Percentiles rank a stretch among this genome's conserved stretches.
Evolutionary conservation across 495 filamentous ascomycete species (phyloP).

Genomic region (Lasiosphaeria miniovina): DNA sequence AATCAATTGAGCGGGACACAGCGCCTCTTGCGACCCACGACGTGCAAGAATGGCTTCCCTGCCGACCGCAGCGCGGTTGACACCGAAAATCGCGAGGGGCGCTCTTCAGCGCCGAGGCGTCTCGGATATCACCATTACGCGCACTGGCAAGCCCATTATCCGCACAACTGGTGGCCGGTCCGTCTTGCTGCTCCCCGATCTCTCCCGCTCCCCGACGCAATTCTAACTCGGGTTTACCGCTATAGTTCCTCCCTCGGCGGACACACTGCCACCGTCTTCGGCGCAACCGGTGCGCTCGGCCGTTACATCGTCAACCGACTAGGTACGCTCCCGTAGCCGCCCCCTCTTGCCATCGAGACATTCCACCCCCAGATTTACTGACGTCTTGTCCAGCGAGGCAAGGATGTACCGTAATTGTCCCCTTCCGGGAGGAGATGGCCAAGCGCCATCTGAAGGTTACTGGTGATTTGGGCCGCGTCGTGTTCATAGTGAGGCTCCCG

Average conservation of each 20-base stretch:
- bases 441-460: slow-evolving; percentile 95
- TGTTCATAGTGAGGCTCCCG: slow-evolving; percentile 64
- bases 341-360: slow-evolving; percentile 8
- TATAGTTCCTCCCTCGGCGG: slow-evolving; percentile 52
- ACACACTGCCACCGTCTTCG: slow-evolving; percentile 96
- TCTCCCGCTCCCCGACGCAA: slow-evolving; percentile 64
- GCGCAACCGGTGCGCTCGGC: slow-evolving; percentile 92
- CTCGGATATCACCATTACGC: slow-evolving; percentile 77
- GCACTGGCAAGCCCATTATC: slow-evolving; percentile 84
- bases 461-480: slow-evolving; percentile 85
- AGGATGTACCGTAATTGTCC: slow-evolving; percentile 90
- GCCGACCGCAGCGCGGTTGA: slow-evolving; percentile 47
- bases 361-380: slow-evolving; percentile 36
- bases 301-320: slow-evolving; percentile 96
- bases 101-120: slow-evolving; percentile 49
- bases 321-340: slow-evolving; percentile 52
- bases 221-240: slow-evolving; percentile 43
- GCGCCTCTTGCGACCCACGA: slow-evolving; percentile 34
- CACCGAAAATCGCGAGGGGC: slow-evolving; percentile 26
- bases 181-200: slow-evolving; percentile 30
- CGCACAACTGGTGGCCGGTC: slow-evolving; percentile 81
- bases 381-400: slow-evolving; percentile 61
- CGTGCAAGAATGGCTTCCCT: slow-evolving; percentile 47
- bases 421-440: slow-evolving; percentile 94
- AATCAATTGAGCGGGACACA: slow-evolving; percentile 32